Evolutionary conservation across 352 stramenopile genomes (phyloP), one percentile per base, ranked within the genome.

Genomic region (Globisporangium sylvaticum): DNA sequence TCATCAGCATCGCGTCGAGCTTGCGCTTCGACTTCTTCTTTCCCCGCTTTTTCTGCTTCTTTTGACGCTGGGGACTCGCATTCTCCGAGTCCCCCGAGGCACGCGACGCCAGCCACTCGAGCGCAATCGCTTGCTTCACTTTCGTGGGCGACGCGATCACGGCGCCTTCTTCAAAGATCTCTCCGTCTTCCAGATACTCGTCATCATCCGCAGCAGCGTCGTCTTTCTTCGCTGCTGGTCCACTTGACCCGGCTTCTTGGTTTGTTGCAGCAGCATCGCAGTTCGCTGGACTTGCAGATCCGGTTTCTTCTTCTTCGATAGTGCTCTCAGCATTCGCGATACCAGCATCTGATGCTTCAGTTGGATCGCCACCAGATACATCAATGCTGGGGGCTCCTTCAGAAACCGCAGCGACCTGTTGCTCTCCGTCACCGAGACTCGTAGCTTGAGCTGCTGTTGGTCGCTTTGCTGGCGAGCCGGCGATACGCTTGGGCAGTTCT

Each of bases 11-110:
- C n/a, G 70, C 68, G 1, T 89, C 85, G 15, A 84, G 58, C 58
- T 94, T 92, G 20, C 86, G 82, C 62, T 94, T 94, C 0, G 71
- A 67, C 57, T 89, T 90, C 67, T 92, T 94, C 60, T 89, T 89
- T 6, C 84, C 81, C 2, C 83, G 83, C 53, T 91, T 91, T 66
- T 92, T 92, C 32, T 83, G 79, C 67, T 89, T 89, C 62, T 89
- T 90, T 25, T 37, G 50, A 31, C 44, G 57, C 66, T 10, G 62
- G 5, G 27, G 39, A 37, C 57, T 63, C 2, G 32, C 24, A 29
- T 42, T 50, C 14, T 42, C 67, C 27, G 62, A 48, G 2, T 75
- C 34, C 31, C 72, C 65, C n/a, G 20, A 48, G 29, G 62, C 64
- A 14, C 68, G 64, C 4, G 55, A 58, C n/a, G 70, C 59, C 7